Percentiles rank a stretch among this genome's conserved stretches.
phyloP scores from a whole-genome alignment of 2,329 filamentous ascomycete genomes.

The Fusarium sublunatum region DNA sequence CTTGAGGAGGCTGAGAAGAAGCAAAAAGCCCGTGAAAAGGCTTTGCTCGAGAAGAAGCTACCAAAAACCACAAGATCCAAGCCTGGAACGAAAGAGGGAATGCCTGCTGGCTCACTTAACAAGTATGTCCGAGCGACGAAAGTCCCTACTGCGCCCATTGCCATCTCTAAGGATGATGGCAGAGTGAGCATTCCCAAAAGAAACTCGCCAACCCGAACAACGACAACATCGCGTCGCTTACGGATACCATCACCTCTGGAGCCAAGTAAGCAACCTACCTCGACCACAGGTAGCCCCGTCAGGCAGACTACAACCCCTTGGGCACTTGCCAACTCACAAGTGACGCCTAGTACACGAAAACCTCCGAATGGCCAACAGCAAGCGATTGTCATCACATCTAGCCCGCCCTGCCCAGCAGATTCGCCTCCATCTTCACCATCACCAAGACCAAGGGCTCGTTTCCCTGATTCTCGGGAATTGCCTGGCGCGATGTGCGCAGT shows the following conservation, averaged over 20 bases:
- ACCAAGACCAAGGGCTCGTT: slow-evolving; percentile 28
- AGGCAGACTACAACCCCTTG: slow-evolving; percentile 47
- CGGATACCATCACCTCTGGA: slow-evolving; percentile 45
- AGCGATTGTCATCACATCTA: slow-evolving; percentile 60
- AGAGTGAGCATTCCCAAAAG: slow-evolving; percentile 5
- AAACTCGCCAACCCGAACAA: slow-evolving; percentile 9
- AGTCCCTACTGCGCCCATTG: slow-evolving; percentile 13
- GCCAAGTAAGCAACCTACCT: slow-evolving; percentile 53
- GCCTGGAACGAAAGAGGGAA: slow-evolving; percentile 29
- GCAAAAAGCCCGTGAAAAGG: slow-evolving; percentile 9
- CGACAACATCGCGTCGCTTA: slow-evolving; percentile 29
- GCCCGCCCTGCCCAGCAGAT: slow-evolving; percentile 49
- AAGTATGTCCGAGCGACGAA: slow-evolving; percentile 58
- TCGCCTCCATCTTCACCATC: slow-evolving; percentile 48
- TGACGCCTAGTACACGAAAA: slow-evolving; percentile 52
- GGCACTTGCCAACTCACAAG: slow-evolving; percentile 58
- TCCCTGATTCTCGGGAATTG: slow-evolving; percentile 29
- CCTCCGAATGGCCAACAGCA: slow-evolving; percentile 46
- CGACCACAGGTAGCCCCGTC: slow-evolving; percentile 39
- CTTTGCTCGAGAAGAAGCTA: slow-evolving; percentile 26
- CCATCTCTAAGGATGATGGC: slow-evolving; percentile 15
- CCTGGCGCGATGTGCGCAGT: slow-evolving; percentile 44
- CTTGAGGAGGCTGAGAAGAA: slow-evolving; percentile 47
- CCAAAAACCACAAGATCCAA: slow-evolving; percentile 32
- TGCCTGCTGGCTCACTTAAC: slow-evolving; percentile 53